Conservation (phyloP, 371 early-diverging fungal species). For the Mortierella sp. region DNA sequence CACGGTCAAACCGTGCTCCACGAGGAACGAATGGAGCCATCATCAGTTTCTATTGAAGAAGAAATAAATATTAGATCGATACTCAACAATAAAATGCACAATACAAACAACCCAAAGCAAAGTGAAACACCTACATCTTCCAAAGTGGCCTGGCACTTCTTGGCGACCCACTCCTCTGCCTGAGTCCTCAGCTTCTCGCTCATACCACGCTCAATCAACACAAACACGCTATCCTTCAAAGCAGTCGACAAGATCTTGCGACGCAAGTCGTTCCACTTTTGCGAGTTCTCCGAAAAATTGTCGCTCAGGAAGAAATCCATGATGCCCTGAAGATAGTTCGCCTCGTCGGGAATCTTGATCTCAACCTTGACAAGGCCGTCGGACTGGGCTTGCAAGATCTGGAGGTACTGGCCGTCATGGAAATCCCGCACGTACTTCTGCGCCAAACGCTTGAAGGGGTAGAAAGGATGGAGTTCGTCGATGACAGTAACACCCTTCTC, state of each 20-base stretch:
- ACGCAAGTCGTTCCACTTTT: slow-evolving; percentile 89
- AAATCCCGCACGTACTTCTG: slow-evolving; percentile 84
- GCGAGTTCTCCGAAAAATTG: slow-evolving; percentile 71
- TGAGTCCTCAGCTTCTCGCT: slow-evolving; percentile 79
- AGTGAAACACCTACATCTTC: slow-evolving; percentile 65
- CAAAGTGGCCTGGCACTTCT: slow-evolving; percentile 72
- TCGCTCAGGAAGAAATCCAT: slow-evolving; percentile 74
- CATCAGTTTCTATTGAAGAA: slow-evolving; percentile 72
- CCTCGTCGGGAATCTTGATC: slow-evolving; percentile 75
- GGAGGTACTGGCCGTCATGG: slow-evolving; percentile 80
- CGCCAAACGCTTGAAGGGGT: slow-evolving; percentile 88
- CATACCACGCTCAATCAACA: slow-evolving; percentile 80
- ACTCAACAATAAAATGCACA: background rate
- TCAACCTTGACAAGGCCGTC: slow-evolving; percentile 80
- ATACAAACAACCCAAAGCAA: background rate
- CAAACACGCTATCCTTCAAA: slow-evolving; percentile 76
- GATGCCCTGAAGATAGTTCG: slow-evolving; percentile 68
- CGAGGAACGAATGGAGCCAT: slow-evolving; percentile 75
- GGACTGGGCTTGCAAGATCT: slow-evolving; percentile 81
- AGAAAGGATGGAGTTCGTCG: slow-evolving; percentile 84
- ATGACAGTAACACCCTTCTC: slow-evolving; percentile 84
- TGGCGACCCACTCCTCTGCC: slow-evolving; percentile 81
- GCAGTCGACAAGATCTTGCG: slow-evolving; percentile 73
- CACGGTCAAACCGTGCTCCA: slow-evolving; percentile 61
- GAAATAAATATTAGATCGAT: background rate